These are phyloP conservation scores for Coniferiporia weirii DNA, from an alignment of 1,284 basidiomycete genomes.

Conservation along the genomic window DNA sequence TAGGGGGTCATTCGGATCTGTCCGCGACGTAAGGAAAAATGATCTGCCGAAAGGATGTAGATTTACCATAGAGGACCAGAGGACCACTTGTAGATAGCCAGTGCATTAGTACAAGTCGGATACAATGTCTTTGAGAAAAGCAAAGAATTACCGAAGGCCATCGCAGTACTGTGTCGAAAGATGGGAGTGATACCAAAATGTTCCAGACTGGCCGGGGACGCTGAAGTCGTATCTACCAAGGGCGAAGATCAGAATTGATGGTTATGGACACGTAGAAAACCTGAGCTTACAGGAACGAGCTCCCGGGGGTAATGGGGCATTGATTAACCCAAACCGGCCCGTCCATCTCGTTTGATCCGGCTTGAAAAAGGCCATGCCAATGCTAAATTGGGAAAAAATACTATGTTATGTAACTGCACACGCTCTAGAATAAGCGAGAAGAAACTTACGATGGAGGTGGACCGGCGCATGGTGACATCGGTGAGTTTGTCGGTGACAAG, in stretches of 20 bases:
- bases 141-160: not conserved
- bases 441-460: constrained; percentile 26
- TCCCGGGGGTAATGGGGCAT: constrained; percentile 45
- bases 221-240: constrained; percentile 28
- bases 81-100: not conserved
- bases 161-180: constrained; percentile 32
- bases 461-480: constrained; percentile 20
- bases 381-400: constrained; percentile 25
- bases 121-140: not conserved
- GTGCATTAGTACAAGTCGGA: not conserved
- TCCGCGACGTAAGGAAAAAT: not conserved
- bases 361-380: constrained; percentile 35
- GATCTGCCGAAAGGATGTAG: not conserved
- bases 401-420: not conserved
- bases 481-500: constrained; percentile 18
- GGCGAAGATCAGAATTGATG: constrained; percentile 15
- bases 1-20: constrained; percentile 38
- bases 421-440: not conserved
- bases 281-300: constrained; percentile 36
- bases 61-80: not conserved
- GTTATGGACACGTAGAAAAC: constrained; percentile 4
- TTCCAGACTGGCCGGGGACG: constrained; percentile 32
- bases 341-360: constrained; percentile 31
- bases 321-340: constrained; percentile 37
- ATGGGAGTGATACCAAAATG: constrained; percentile 39